Base-by-base conservation (phyloP, 441 rosid species). In the Eruca vesicaria region DNA sequence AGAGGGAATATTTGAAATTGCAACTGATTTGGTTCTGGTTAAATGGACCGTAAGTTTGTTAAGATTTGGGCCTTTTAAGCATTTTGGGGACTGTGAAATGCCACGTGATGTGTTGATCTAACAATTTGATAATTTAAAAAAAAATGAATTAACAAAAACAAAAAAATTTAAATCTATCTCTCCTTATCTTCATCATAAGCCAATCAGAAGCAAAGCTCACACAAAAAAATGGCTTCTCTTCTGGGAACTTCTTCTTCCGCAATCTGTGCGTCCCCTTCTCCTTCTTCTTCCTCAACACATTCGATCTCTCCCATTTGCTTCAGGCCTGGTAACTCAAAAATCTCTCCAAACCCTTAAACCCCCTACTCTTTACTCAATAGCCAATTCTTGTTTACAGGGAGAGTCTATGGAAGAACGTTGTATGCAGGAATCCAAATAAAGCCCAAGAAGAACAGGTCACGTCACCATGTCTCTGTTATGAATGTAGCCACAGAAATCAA, bases 401-500 rank as follows among this genome's bases (percentile, higher is more conserved):
- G 74, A 62, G 55, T 75, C 62, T 74, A 12, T 73, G 89, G 89
- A 72, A 83, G 80, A 76, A 87, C 76, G 64, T 72, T 69, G 6
- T 74, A 55, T 62, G 86, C 88, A 75, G 87, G 91, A 31, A 74
- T 82, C 72, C 84, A 83, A 73, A 77, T 86, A 70, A 86, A 72
- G 57, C 73, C 80, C 58, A 88, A 81, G 84, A 89, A 79, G 63
- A 85, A 84, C 72, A 87, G 82, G 87, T 73, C 84, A 32, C 86
- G 77, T 73, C 84, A 83, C 61, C 90, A 79, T 56, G 36, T 85
- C 74, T 78, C 90, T 0, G 91, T 87, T 69, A 68, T 85, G 74
- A 91, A 84, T 85, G 97, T 93, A 11, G 97, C 97, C 9, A 88
- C 95, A 18, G 97, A 87, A 4, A 81, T 93, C 77, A 84, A 85